Conservation (phyloP, 352 stramenopile genomes). For the Chrysophaeum taylorii region DNA sequence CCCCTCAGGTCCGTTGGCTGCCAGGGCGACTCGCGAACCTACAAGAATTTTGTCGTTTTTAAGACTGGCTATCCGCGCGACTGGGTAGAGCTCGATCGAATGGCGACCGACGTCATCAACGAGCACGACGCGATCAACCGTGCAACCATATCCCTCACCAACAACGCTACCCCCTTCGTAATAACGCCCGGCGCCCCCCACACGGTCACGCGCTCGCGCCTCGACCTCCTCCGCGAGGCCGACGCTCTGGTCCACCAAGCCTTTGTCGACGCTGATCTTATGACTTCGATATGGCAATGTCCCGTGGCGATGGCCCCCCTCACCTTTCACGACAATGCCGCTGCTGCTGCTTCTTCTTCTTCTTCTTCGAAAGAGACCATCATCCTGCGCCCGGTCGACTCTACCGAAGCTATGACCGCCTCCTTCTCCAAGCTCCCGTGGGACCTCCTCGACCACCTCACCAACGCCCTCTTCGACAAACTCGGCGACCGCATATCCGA, state of each 20-base stretch:
- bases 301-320: slow-evolving; percentile 94
- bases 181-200: not conserved
- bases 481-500: slow-evolving; percentile 94
- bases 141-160: not conserved
- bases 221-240: slow-evolving; percentile 90
- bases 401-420: slow-evolving; percentile 99
- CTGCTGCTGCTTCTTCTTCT: slow-evolving; percentile 95
- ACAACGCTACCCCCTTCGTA: not conserved
- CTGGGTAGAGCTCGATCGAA: not conserved
- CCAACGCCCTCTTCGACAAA: slow-evolving; percentile 96
- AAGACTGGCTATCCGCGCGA: not conserved
- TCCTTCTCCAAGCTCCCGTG: slow-evolving; percentile 99
- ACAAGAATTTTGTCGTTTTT: not conserved
- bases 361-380: too few species aligned
- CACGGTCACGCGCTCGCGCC: slow-evolving; percentile 71
- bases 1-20: not conserved
- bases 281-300: slow-evolving; percentile 95
- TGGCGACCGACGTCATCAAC: not conserved
- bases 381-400: slow-evolving; percentile 89
- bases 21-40: slow-evolving; percentile 9
- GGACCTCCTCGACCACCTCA: slow-evolving; percentile 89
- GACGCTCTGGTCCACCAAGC: slow-evolving; percentile 97
- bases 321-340: slow-evolving; percentile 94
- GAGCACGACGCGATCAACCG: not conserved
- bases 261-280: slow-evolving; percentile 83